Evolutionary conservation across 2,329 filamentous ascomycete species (phyloP), one percentile per base, ranked within the genome.

Genomic region (Verticillium nubilum): DNA sequence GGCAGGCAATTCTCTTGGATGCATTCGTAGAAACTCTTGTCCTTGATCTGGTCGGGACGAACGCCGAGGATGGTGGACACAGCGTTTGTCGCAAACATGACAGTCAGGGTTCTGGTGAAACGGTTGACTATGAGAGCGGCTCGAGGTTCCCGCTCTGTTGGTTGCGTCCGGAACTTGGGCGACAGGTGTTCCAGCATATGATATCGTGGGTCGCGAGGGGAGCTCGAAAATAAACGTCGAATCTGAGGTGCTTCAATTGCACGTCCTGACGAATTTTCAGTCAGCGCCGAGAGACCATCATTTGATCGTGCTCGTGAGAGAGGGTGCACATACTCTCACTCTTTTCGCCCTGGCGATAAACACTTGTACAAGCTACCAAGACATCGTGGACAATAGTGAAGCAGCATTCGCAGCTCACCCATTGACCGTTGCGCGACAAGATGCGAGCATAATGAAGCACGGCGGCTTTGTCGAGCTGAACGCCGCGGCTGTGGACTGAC

Each of bases 331-430:
- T 80, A 95, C 91, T 87, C 68, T 91, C 83, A 67, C 89, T 93
- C 69, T 85, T 88, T 63, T 81, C 80, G 26, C 87, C 86, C 58
- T 81, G 78, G 57, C 81, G 80, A 70, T 95, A 96, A 63, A 95
- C 83, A 68, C 89, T 92, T 13, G 88, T 94, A 69, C 90, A 92
- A 47, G 90, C 91, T 55, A 96, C 90, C 73, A 96, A 79, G 25
- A 95, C 90, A 80, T 96, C 89, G 72, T 96, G 90, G 52, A 96
- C 92, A 50, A 96, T 81, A 5, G 91, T 95, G 71, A 96, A 96
- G 72, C 91, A 92, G 73, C 91, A 95, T 74, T 96, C 92, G 74
- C 91, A 95, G 63, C 85, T 86, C 42, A 94, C 78, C 86, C 89
- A 96, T 58, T 82, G 78, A 17, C 89, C 90, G 67, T 88, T 78